Evolutionary conservation across 2,329 filamentous ascomycete species (phyloP).

Genomic region (Xylaria sp.): DNA sequence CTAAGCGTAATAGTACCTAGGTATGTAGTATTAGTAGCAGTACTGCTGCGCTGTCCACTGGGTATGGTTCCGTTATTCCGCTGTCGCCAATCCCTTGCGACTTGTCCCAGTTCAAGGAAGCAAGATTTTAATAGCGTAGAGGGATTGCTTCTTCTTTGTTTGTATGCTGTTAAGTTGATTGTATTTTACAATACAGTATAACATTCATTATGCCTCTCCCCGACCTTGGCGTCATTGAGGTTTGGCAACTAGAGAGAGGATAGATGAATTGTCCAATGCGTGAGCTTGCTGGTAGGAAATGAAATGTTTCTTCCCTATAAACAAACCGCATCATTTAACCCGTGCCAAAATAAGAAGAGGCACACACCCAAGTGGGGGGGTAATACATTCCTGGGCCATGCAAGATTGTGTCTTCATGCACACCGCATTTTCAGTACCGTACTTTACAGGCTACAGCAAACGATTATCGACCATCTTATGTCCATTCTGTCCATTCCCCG

Average conservation of each 20-base stretch:
- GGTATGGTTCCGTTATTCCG: neutral
- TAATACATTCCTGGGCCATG: constrained; percentile 21
- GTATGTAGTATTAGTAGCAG: no score
- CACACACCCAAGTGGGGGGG: constrained; percentile 6
- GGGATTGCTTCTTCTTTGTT: neutral
- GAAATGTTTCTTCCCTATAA: constrained; percentile 24
- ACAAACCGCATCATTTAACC: constrained; percentile 30
- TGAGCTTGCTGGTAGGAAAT: neutral
- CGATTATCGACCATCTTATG: no score
- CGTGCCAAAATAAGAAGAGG: constrained; percentile 18
- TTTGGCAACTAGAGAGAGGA: neutral
- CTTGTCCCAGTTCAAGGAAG: no score
- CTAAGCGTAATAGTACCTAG: no score
- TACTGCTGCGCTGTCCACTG: neutral
- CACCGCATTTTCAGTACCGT: constrained; percentile 31
- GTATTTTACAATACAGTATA: neutral
- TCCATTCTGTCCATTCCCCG: neutral
- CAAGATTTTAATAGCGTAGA: neutral
- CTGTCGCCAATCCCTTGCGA: neutral
- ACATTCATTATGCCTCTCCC: neutral
- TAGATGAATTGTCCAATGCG: constrained; percentile 15
- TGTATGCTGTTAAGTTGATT: neutral
- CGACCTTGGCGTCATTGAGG: neutral
- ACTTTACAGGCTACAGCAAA: neutral
- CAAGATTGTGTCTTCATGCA: constrained; percentile 34